Base-by-base conservation (phyloP, 2,329 filamentous ascomycete species). In the Aspergillus ustus region DNA sequence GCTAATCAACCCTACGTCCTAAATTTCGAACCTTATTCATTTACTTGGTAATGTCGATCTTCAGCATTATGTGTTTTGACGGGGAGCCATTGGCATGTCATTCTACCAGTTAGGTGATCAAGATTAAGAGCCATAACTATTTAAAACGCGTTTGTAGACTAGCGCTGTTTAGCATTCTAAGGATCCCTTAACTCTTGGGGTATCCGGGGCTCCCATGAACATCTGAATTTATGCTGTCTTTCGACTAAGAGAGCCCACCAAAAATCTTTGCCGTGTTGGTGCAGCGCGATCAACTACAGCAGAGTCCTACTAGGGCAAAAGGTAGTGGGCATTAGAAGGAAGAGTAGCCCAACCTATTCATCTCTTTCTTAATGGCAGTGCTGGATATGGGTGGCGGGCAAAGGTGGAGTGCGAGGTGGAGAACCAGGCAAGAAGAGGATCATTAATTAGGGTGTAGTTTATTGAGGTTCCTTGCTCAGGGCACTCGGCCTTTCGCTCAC, bases 81-180 rank as follows among this genome's bases (percentile, higher is more conserved):
- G 17, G 48, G 31, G 40, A 52, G 22, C 40, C 48, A 58, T 58
- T 58, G 57, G 57, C 40, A 59, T 59, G 49, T 46, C 49, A 45
- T 40, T 53, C 49, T 59, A 53, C 57, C 48, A 59, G 57, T 59
- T 57, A 59, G 48, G 37, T 52, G 53, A 45, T 59, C 37, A 52
- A n/a, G 45, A 53, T 59, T 52, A 31, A 59, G 53, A 53, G 49
- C 51, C 49, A n/a, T n/a, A n/a, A n/a, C n/a, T n/a, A n/a, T n/a
- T n/a, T 46, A 19, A 58, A 40, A 52, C 52, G 48, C 49, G 45
- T 58, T 52, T 13, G 49, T 58, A 28, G 45, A 44, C 45, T 52
- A 52, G 56, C 46, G 56, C 34, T 43, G 48, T 52, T 58, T 45
- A 13, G 31, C 48, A 25, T 52, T 58, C 48, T 34, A 29, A 58